These are phyloP conservation scores for Metarhizium robertsii DNA, from an alignment of 2,329 filamentous ascomycete species.

Conservation along the genomic window DNA sequence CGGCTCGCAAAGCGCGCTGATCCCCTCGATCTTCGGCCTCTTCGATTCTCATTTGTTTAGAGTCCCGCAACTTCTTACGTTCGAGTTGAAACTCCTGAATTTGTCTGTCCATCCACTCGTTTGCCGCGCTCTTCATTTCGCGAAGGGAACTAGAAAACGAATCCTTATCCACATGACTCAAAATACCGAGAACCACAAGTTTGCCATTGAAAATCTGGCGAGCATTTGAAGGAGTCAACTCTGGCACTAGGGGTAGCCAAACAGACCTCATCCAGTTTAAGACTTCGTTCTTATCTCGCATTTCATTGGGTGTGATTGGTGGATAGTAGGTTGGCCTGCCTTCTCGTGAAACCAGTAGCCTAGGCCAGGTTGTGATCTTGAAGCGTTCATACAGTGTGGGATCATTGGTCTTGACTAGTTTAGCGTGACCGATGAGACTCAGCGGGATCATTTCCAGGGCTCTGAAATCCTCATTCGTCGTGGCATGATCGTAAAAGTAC, in stretches of 20 bases:
- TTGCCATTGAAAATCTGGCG: slow-evolving; percentile 92
- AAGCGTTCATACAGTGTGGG: slow-evolving; percentile 67
- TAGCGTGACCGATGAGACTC: slow-evolving; percentile 82
- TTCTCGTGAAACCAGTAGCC: slow-evolving; percentile 79
- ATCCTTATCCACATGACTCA: slow-evolving; percentile 70
- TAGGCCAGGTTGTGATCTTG: slow-evolving; percentile 96
- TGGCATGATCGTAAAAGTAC: slow-evolving; percentile 96
- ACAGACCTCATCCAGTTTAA: slow-evolving; percentile 91
- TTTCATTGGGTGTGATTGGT: slow-evolving; percentile 77
- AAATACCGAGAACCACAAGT: slow-evolving; percentile 84
- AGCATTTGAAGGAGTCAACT: slow-evolving; percentile 84
- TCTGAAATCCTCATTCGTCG: slow-evolving; percentile 82
- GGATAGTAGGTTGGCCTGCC: slow-evolving; percentile 86
- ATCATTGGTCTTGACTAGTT: slow-evolving; percentile 85
- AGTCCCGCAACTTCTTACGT: slow-evolving; percentile 83
- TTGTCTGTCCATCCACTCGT: slow-evolving; percentile 98
- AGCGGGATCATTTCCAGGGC: slow-evolving; percentile 81
- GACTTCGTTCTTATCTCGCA: slow-evolving; percentile 74
- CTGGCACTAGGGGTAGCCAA: slow-evolving; percentile 92
- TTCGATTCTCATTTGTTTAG: slow-evolving; percentile 91
- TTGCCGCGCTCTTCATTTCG: slow-evolving; percentile 90
- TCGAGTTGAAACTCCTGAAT: slow-evolving; percentile 86
- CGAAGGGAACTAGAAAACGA: slow-evolving; percentile 70
- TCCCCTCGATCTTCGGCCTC: slow-evolving; percentile 92
- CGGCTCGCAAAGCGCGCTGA: slow-evolving; percentile 72